A percentile compares a stretch with the other conserved stretches of the same genome.
Evolutionary conservation across 768 basidiomycete genomes (phyloP).

Genomic region (Lepiota venenata): DNA sequence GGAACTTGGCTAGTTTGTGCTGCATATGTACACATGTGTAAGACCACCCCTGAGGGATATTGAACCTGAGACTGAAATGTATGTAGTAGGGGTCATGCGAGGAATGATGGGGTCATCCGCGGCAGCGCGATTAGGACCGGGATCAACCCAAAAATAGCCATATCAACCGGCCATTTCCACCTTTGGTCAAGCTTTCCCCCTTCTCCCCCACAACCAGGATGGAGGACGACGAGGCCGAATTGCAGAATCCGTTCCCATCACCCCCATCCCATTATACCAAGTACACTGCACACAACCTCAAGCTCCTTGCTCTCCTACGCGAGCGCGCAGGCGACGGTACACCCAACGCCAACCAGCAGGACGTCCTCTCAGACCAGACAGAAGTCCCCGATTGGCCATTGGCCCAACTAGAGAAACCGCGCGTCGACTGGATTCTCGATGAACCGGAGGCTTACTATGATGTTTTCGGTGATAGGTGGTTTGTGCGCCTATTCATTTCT

Average conservation of each 20-base stretch:
- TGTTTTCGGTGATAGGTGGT: constrained; percentile 88
- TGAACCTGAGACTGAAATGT: no score
- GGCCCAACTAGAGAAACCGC: constrained; percentile 75
- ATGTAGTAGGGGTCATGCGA: constrained; percentile 6
- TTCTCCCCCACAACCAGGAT: constrained; percentile 28
- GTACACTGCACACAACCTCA: constrained; percentile 73
- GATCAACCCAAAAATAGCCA: not conserved
- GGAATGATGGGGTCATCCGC: not conserved
- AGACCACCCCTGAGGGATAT: not conserved
- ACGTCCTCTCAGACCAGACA: constrained; percentile 62
- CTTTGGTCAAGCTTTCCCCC: constrained; percentile 12
- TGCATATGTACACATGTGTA: not conserved
- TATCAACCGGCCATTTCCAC: no score
- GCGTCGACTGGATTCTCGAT: constrained; percentile 88
- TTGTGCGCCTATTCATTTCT: constrained; percentile 49
- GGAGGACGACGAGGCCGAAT: constrained; percentile 73
- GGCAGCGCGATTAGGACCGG: no score
- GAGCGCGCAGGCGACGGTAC: constrained; percentile 43
- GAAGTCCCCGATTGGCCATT: constrained; percentile 81
- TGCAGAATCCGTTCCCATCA: constrained; percentile 86
- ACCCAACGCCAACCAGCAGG: constrained; percentile 50
- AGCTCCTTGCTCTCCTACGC: constrained; percentile 58
- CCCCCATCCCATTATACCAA: constrained; percentile 82
- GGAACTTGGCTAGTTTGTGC: constrained; percentile 9
- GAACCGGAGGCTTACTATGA: constrained; percentile 71